Base-by-base conservation (phyloP, 83 land plant genomes). In the Picea abies region DNA sequence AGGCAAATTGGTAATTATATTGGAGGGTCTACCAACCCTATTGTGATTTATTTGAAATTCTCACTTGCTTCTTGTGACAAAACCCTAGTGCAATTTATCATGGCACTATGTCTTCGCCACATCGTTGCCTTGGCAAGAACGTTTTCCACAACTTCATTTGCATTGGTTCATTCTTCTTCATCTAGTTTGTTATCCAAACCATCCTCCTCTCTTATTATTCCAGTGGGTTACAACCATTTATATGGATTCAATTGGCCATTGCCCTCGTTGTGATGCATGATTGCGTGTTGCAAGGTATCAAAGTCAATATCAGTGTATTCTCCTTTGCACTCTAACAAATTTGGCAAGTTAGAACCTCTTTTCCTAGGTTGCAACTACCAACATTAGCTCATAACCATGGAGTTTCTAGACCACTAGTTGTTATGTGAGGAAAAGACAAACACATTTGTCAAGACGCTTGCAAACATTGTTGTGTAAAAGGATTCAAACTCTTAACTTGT, bases 371-470 rank as follows among this genome's bases (percentile, higher is more conserved):
- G 87, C 78, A 89, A 90, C 56, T 88, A 86, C 81, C 82, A 90
- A 37, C 90, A 88, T 86, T 90, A 90, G 92, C 85, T 90, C n/a
- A 85, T 90, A 67, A 81, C 85, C 82, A 86, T 90, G 81, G 87
- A 88, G 19, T 86, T 90, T 69, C 87, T 87, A 17, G 90, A 90
- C 5, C 86, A 84, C 4, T 81, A 82, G 67, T 86, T 86, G 2
- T 35, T 86, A 4, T 85, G 84, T 0, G 93, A 91, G 49, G 86
- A 91, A 72, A 91, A 85, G 91, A 89, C 89, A 14, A 79, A 84
- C 73, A 83, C 88, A 2, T 91, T 89, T n/a, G 89, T 87, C 26
- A 81, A 85, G 17, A 91, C 89, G 60, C 68, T 65, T 5, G 68
- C 68, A 22, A 20, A 65, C 6, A 23, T 65, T 22, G 68, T 65